phyloP scores from a whole-genome alignment of 129 eudicot genomes.

The Helianthus tuberosus region DNA sequence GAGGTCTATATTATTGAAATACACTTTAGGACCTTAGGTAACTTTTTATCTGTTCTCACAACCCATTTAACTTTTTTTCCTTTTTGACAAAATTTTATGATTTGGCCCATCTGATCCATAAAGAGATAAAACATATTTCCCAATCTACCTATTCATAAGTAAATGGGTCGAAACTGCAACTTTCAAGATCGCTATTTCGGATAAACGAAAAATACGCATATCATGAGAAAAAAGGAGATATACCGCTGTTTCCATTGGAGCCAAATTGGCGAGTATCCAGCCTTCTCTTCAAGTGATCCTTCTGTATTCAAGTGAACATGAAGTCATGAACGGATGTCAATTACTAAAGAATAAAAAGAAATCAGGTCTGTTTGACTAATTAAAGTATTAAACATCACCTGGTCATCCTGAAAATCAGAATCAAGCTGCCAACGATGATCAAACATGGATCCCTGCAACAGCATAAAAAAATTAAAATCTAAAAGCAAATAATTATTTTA shows the following conservation, averaged over 20 bases:
- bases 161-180: not conserved
- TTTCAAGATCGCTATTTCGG: not conserved
- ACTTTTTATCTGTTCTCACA: not conserved
- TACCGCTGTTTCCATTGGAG: conserved; percentile 81
- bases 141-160: not conserved
- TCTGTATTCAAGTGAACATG: conserved; percentile 49
- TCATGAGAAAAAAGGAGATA: conserved; percentile 11
- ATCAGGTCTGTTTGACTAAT: not conserved
- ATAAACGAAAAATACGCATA: conserved; percentile 10
- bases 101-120: conserved; percentile 1
- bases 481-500: conserved; percentile 4
- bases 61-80: conserved; percentile 9
- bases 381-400: conserved; percentile 45
- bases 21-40: not conserved
- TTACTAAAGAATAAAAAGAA: not conserved
- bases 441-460: conserved; percentile 54
- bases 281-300: conserved; percentile 72
- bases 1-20: not conserved
- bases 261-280: conserved; percentile 65
- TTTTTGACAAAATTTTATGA: not conserved
- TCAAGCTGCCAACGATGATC: conserved; percentile 82
- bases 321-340: conserved; percentile 13
- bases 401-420: conserved; percentile 70
- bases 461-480: conserved; percentile 6
- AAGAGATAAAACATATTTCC: not conserved